Conservation (phyloP, 805 yeast species). For the Isabelozyma heimii region DNA sequence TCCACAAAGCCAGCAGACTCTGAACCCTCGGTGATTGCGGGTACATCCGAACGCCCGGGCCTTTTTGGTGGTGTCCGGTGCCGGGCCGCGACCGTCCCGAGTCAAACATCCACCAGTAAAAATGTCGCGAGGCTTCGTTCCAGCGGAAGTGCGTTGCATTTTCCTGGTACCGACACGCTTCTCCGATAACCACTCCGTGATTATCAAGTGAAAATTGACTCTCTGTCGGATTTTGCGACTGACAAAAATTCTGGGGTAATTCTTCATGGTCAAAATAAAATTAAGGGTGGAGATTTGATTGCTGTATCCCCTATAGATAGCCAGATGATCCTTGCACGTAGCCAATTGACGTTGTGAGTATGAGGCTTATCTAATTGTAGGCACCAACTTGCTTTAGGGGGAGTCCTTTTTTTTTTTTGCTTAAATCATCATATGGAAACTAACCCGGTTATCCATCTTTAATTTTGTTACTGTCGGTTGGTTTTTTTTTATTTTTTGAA, state of each 20-base stretch:
- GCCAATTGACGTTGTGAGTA: too few species aligned
- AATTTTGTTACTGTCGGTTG: neutral
- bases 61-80: neutral
- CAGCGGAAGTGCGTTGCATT: neutral
- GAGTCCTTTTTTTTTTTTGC: too few species aligned
- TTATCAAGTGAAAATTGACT: neutral
- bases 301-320: too few species aligned
- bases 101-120: neutral
- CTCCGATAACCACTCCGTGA: neutral
- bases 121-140: neutral
- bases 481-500: too few species aligned
- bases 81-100: neutral
- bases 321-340: too few species aligned
- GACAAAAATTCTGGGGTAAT: neutral
- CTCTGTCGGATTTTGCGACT: neutral
- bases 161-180: neutral
- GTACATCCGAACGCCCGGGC: slow-evolving; percentile 1
- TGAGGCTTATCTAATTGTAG: too few species aligned
- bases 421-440: neutral
- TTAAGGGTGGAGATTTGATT: too few species aligned
- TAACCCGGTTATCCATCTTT: neutral
- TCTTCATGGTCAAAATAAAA: too few species aligned
- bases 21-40: slow-evolving; percentile 1
- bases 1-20: neutral
- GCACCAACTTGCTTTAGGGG: too few species aligned